Conservation (phyloP, 148 eudicot genomes). For the Limonium bicolor region DNA sequence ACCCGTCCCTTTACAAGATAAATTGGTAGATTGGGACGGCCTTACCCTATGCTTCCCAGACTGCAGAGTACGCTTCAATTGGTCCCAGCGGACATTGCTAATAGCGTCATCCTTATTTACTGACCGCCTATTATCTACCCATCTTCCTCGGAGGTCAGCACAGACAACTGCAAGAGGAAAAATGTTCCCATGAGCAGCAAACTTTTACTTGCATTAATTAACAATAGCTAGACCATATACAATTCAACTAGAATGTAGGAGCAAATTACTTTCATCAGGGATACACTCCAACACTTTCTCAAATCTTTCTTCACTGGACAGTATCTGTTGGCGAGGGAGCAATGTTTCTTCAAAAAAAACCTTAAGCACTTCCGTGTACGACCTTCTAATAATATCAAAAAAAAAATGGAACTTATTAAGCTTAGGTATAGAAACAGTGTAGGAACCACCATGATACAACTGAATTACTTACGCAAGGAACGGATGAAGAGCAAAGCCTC, state of each 20-base stretch:
- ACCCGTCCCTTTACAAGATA: neutral
- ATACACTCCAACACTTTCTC: constrained; percentile 80
- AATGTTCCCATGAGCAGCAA: neutral
- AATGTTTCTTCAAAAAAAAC: constrained; percentile 46
- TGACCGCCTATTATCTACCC: constrained; percentile 60
- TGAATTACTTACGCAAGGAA: constrained; percentile 49
- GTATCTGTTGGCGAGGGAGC: constrained; percentile 42
- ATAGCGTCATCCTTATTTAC: constrained; percentile 38
- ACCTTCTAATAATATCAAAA: constrained; percentile 46
- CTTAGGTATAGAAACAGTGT: neutral
- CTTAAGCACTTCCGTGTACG: constrained; percentile 56
- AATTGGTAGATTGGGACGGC: neutral
- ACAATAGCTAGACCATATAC: neutral
- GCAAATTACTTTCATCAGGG: constrained; percentile 68
- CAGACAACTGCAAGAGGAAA: constrained; percentile 42
- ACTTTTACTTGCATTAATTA: neutral
- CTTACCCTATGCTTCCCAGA: constrained; percentile 68
- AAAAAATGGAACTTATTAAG: neutral
- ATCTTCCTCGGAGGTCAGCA: constrained; percentile 63
- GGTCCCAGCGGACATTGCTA: constrained; percentile 56
- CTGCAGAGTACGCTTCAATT: constrained; percentile 46
- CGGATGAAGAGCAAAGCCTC: constrained; percentile 58
- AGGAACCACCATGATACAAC: neutral
- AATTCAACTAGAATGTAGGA: neutral
- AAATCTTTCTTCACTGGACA: constrained; percentile 57